Conservation (phyloP, 2,329 filamentous ascomycete species). For the Diaporthe amygdali region DNA sequence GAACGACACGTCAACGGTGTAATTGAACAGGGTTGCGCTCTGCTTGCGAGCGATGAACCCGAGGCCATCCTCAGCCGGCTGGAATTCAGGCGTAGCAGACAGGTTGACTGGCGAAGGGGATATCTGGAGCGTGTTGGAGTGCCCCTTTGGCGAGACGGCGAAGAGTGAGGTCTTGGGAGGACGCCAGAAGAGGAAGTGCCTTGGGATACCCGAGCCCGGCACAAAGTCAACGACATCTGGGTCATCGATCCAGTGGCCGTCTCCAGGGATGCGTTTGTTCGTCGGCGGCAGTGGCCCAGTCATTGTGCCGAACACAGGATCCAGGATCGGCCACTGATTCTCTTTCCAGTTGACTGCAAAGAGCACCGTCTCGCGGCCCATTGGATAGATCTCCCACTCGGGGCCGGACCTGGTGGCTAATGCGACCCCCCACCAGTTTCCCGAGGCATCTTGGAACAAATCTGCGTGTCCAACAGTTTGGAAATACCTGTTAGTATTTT, state of each 20-base stretch:
- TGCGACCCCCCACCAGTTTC: constrained; percentile 58
- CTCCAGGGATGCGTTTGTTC: constrained; percentile 40
- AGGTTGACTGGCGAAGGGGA: constrained; percentile 35
- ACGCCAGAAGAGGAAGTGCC: constrained; percentile 39
- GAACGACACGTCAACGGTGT: constrained; percentile 35
- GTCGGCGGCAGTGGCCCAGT: constrained; percentile 44
- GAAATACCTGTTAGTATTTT: constrained; percentile 43
- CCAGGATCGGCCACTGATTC: constrained; percentile 52
- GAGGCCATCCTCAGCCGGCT: constrained; percentile 31
- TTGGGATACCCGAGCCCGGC: constrained; percentile 30
- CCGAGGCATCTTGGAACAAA: constrained; percentile 47
- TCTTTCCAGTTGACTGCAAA: constrained; percentile 53
- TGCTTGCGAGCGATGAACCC: constrained; percentile 38
- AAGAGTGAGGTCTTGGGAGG: constrained; percentile 34
- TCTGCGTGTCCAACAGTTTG: constrained; percentile 51
- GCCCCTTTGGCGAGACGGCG: constrained; percentile 28
- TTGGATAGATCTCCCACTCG: constrained; percentile 48
- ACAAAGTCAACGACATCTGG: constrained; percentile 52
- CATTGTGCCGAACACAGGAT: constrained; percentile 50
- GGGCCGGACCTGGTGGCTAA: constrained; percentile 51
- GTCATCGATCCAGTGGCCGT: constrained; percentile 47
- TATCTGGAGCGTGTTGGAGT: constrained; percentile 28
- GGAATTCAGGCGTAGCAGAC: constrained; percentile 27
- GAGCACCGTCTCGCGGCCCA: constrained; percentile 60
- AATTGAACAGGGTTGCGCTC: constrained; percentile 38